Base-by-base conservation (phyloP, 2,329 filamentous ascomycete genomes). In the Trichoderma gracile region DNA sequence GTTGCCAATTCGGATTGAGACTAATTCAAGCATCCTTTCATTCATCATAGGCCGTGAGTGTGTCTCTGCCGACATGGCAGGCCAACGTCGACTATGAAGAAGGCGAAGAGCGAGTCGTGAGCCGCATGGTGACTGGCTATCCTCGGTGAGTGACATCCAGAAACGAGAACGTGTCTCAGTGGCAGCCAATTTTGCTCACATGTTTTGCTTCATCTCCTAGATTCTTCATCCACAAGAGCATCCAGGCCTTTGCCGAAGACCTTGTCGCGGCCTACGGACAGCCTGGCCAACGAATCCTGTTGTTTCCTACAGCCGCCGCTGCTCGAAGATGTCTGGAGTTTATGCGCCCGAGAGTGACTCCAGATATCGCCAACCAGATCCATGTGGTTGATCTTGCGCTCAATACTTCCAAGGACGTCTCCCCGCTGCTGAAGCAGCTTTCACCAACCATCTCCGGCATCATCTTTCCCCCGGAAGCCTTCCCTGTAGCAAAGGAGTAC, bases 81-180 rank as follows among this genome's bases (percentile, higher is more conserved):
- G 83, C 93, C 69, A 98, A 96, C 72, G 82, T 99, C 45, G 94
- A 87, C 46, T 99, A 99, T 73, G 95, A 99, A 76, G 93, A 99
- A 77, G 94, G 93, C 57, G 85, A 96, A 74, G 81, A 88, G 64
- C 95, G 92, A 89, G 91, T 99, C n/a, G 68, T 95, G 19, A 85
- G 84, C 67, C 89, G 88, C 73, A 90, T 99, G 93, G 84, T 86
- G 68, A 96, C 91, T 50, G 95, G 95, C 42, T 99, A 99, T 77
- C 95, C 95, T 66, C 86, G 90, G 89, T 91, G 77, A 63, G 64
- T 63, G 25, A 45, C 17, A 69, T 27, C 57, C n/a, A 49, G n/a
- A 55, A 9, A 12, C 19, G 10, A 33, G 30, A 33, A 33, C 10
- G 9, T 33, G 10, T 33, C 8, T 30, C 9, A 33, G 30, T 12